Percentiles rank a stretch among this genome's conserved stretches.
phyloP scores from a whole-genome alignment of 2,329 filamentous ascomycete genomes.

The Pseudogymnoascus sp. region DNA sequence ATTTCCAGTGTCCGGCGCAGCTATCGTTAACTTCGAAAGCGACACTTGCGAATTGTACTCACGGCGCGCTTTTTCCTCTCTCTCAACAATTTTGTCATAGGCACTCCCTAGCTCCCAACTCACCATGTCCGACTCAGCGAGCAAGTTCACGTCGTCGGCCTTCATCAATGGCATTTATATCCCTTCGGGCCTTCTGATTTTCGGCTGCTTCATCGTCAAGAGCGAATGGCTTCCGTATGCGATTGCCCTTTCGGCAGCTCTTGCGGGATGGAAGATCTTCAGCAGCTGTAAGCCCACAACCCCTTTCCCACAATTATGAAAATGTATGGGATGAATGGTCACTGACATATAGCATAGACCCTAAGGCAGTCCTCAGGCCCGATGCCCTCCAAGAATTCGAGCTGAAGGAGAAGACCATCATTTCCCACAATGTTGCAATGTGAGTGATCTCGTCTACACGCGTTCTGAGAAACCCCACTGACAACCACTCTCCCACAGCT shows the following conservation, averaged over 20 bases:
- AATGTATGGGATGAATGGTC: background rate
- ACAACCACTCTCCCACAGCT: slow-evolving; percentile 41
- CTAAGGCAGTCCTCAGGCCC: slow-evolving; percentile 78
- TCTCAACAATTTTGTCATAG: slow-evolving; percentile 1
- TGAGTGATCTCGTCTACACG: slow-evolving; percentile 33
- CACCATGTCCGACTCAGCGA: background rate
- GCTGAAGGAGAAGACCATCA: slow-evolving; percentile 86
- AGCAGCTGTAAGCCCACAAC: slow-evolving; percentile 48
- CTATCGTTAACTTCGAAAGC: background rate
- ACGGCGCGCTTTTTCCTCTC: background rate
- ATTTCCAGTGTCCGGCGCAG: background rate
- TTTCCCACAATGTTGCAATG: slow-evolving; percentile 98
- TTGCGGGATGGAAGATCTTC: slow-evolving; percentile 66
- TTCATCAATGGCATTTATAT: slow-evolving; percentile 77
- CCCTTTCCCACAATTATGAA: background rate
- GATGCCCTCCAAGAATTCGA: slow-evolving; percentile 84
- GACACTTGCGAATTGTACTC: background rate
- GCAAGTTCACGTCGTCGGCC: slow-evolving; percentile 38
- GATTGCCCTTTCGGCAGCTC: slow-evolving; percentile 51
- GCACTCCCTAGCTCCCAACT: background rate
- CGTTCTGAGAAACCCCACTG: slow-evolving; percentile 11
- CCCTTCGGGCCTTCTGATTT: slow-evolving; percentile 67
- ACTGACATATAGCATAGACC: background rate
- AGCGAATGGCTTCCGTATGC: slow-evolving; percentile 68
- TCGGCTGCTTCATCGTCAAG: slow-evolving; percentile 72